These are phyloP conservation scores for Serendipita vermifera DNA, from an alignment of 768 basidiomycete species.

Conservation along the genomic window DNA sequence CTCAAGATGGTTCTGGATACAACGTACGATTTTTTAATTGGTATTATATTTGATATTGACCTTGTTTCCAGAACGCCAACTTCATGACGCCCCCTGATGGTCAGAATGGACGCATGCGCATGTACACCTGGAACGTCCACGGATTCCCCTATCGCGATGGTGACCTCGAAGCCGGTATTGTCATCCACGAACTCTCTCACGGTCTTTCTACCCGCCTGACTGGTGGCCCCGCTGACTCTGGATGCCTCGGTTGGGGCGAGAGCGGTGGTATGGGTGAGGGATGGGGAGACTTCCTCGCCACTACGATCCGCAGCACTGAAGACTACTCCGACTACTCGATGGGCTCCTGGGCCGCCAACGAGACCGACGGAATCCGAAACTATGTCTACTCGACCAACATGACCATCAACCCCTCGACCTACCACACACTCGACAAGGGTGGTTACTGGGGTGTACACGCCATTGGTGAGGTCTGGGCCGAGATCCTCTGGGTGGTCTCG, in stretches of 20 bases:
- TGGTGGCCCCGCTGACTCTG: slow-evolving; percentile 85
- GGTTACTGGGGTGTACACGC: slow-evolving; percentile 78
- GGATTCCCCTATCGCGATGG: slow-evolving; percentile 85
- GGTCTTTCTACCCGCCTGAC: slow-evolving; percentile 90
- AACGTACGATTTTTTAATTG: slow-evolving; percentile 24
- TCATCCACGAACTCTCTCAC: slow-evolving; percentile 81
- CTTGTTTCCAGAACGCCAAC: slow-evolving; percentile 53
- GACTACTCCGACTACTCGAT: slow-evolving; percentile 71
- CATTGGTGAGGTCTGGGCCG: slow-evolving; percentile 84
- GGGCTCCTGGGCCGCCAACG: slow-evolving; percentile 93
- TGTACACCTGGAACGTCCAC: slow-evolving; percentile 87
- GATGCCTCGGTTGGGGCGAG: slow-evolving; percentile 93
- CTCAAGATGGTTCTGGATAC: slow-evolving; percentile 88
- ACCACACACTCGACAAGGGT: slow-evolving; percentile 87
- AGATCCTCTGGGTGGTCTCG: slow-evolving; percentile 72
- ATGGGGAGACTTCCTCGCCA: slow-evolving; percentile 90
- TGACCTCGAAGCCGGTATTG: slow-evolving; percentile 92
- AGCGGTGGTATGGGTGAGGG: slow-evolving; percentile 96
- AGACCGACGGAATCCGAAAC: slow-evolving; percentile 65
- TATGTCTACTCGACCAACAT: slow-evolving; percentile 69
- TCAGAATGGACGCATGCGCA: slow-evolving; percentile 82
- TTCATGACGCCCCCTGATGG: slow-evolving; percentile 42
- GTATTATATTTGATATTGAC: slow-evolving; percentile 1
- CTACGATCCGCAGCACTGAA: slow-evolving; percentile 64
- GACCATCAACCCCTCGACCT: slow-evolving; percentile 74